Evolutionary conservation across 306 rosid genomes (phyloP).

Genomic region (Quercus dentata): DNA sequence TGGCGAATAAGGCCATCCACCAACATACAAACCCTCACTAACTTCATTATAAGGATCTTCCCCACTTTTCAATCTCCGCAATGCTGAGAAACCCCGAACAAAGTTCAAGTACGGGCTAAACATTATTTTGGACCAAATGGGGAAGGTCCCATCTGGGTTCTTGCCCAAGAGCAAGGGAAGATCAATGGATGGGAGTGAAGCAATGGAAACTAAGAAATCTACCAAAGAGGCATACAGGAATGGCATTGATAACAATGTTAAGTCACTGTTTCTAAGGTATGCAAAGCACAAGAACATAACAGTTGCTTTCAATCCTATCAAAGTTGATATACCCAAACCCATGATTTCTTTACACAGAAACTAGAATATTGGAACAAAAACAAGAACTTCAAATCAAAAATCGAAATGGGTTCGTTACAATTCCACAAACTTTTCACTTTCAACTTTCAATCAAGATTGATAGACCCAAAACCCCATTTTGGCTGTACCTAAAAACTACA

Average conservation of each 20-base stretch:
- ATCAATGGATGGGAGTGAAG: slow-evolving; percentile 66
- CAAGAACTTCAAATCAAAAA: not conserved
- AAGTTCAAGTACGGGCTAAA: slow-evolving; percentile 79
- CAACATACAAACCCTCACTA: slow-evolving; percentile 68
- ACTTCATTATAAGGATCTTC: slow-evolving; percentile 61
- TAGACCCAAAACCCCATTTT: not conserved
- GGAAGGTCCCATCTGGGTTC: slow-evolving; percentile 67
- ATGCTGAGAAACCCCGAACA: slow-evolving; percentile 55
- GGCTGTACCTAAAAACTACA: not conserved
- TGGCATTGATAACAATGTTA: slow-evolving; percentile 46
- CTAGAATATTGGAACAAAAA: not conserved
- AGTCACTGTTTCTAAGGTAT: slow-evolving; percentile 41
- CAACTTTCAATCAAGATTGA: not conserved
- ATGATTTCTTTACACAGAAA: slow-evolving; percentile 15
- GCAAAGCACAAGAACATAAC: slow-evolving; percentile 35
- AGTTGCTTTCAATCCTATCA: slow-evolving; percentile 61
- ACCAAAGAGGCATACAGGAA: slow-evolving; percentile 67
- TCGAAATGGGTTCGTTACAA: not conserved
- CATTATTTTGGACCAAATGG: slow-evolving; percentile 50
- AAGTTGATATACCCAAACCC: slow-evolving; percentile 69
- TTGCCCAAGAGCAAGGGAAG: slow-evolving; percentile 80
- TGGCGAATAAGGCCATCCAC: slow-evolving; percentile 83
- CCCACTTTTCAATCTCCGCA: slow-evolving; percentile 54
- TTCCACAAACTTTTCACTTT: not conserved
- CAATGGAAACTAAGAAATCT: slow-evolving; percentile 54